A percentile compares a stretch with the other conserved stretches of the same genome.
These are phyloP conservation scores for Ballota nigra DNA, from an alignment of 257 asterid genomes.

Conservation along the genomic window DNA sequence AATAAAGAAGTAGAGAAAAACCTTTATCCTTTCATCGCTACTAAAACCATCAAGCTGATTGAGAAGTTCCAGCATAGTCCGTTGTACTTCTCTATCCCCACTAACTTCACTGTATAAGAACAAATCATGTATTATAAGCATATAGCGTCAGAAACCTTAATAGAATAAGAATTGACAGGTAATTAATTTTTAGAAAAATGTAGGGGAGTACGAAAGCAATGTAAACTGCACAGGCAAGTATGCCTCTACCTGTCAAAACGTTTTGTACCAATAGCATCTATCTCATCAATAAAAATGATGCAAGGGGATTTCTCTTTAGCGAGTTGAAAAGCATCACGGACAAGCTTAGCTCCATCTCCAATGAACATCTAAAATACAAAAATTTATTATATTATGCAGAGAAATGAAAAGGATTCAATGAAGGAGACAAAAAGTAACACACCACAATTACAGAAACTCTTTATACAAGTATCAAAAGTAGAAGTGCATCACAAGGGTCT, in stretches of 20 bases:
- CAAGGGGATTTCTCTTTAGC: conserved; percentile 97
- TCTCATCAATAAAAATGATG: conserved; percentile 90
- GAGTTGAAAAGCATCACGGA: conserved; percentile 88
- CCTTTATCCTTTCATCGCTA: conserved; percentile 91
- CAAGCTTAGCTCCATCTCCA: conserved; percentile 94
- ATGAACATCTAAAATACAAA: conserved; percentile 62
- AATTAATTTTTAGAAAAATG: background rate
- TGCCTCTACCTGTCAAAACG: conserved; percentile 73
- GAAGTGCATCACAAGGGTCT: background rate
- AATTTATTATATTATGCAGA: background rate
- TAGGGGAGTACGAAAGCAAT: background rate
- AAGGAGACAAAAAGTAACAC: background rate
- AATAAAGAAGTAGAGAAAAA: background rate
- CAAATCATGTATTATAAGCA: conserved; percentile 16
- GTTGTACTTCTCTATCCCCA: conserved; percentile 90
- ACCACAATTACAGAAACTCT: background rate
- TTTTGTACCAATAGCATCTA: conserved; percentile 93
- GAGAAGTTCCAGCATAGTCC: conserved; percentile 90
- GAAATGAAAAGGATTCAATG: background rate
- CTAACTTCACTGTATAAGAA: conserved; percentile 73
- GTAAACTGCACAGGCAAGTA: conserved; percentile 2
- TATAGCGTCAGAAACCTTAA: conserved; percentile 85
- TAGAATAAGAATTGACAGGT: conserved; percentile 21
- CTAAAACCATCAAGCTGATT: conserved; percentile 96
- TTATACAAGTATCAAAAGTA: conserved; percentile 6